Evolutionary conservation across 148 eudicot genomes (phyloP).

Genomic region (Silene latifolia): DNA sequence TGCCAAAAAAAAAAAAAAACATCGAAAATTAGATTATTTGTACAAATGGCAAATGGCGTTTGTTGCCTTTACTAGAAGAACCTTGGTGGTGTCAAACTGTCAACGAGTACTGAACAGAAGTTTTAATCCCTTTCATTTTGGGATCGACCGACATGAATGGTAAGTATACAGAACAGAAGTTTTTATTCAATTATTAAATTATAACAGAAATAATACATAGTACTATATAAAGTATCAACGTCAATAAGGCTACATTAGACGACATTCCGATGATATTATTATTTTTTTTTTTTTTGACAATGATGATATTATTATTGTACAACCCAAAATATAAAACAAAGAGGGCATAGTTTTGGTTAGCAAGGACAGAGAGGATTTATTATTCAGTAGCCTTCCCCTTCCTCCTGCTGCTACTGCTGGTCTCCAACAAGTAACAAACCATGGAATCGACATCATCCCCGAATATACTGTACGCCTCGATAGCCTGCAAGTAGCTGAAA

Average conservation of each 20-base stretch:
- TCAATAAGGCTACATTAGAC: conserved; percentile 2
- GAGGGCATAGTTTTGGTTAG: neutral
- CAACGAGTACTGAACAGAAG: too few species aligned
- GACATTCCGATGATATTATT: neutral
- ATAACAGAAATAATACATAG: neutral
- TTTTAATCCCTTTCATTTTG: too few species aligned
- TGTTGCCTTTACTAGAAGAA: too few species aligned
- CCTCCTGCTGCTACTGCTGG: conserved; percentile 62
- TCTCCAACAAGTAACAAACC: conserved; percentile 85
- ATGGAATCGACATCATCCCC: conserved; percentile 95
- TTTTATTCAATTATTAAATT: neutral
- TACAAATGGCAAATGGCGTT: too few species aligned
- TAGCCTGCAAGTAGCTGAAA: conserved; percentile 80
- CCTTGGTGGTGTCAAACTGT: too few species aligned
- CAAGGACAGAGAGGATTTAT: neutral
- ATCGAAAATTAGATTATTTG: too few species aligned
- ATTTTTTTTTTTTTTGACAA: too few species aligned
- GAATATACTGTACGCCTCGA: conserved; percentile 88
- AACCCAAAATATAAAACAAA: conserved; percentile 5
- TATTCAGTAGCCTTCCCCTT: conserved; percentile 88
- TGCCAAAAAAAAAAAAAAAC: too few species aligned
- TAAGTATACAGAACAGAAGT: neutral
- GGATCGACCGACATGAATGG: too few species aligned
- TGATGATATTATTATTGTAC: conserved; percentile 3
- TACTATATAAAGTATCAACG: neutral